Evolutionary conservation across 2,329 filamentous ascomycete species (phyloP).

Genomic region (Fusarium equiseti): DNA sequence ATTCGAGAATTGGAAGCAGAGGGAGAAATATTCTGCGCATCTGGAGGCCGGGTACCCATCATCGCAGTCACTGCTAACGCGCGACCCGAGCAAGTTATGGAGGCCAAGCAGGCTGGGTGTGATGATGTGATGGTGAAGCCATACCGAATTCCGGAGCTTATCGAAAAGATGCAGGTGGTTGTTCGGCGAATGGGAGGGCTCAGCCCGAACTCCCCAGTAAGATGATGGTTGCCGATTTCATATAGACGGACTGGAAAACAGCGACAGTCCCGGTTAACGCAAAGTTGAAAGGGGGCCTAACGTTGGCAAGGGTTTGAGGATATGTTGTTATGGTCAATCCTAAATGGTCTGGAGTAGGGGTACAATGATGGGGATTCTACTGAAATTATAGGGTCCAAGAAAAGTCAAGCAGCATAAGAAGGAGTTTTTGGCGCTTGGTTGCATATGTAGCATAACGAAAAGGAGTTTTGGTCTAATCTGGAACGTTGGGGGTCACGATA

Average conservation of each 20-base stretch:
- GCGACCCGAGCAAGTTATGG: constrained; percentile 68
- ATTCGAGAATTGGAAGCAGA: constrained; percentile 72
- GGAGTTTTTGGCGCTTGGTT: constrained; percentile 31
- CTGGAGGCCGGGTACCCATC: constrained; percentile 68
- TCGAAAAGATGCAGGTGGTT: constrained; percentile 69
- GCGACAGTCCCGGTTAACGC: constrained; percentile 22
- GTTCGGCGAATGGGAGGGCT: constrained; percentile 52
- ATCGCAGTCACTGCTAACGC: constrained; percentile 78
- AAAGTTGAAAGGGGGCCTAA: neutral
- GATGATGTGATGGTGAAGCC: constrained; percentile 80
- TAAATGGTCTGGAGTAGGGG: neutral
- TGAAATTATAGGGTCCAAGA: neutral
- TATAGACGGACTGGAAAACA: constrained; percentile 33
- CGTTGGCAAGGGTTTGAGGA: neutral
- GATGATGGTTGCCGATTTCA: constrained; percentile 38
- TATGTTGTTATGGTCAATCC: neutral
- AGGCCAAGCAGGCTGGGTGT: constrained; percentile 64
- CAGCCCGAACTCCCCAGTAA: constrained; percentile 47
- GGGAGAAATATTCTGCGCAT: constrained; percentile 60
- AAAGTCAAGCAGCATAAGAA: constrained; percentile 19
- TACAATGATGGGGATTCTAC: neutral
- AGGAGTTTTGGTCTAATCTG: constrained; percentile 14
- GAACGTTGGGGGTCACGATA: constrained; percentile 5
- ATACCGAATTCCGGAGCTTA: constrained; percentile 72
- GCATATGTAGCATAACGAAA: constrained; percentile 3